phyloP scores from a whole-genome alignment of 257 asterid species.

The Gentiana dahurica region DNA sequence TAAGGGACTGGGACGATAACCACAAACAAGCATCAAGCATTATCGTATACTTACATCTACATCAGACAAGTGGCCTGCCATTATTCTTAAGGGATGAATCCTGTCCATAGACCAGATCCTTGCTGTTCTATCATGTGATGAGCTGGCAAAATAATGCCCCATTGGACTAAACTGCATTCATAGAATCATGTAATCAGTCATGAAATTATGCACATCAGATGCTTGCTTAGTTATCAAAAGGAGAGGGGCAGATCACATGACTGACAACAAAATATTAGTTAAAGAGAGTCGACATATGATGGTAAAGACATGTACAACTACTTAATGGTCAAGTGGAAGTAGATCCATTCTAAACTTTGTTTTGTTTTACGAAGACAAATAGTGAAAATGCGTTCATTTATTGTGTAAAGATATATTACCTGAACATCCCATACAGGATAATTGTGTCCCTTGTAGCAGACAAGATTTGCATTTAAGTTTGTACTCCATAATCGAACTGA shows the following conservation, averaged over 20 bases:
- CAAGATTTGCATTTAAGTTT: constrained; percentile 80
- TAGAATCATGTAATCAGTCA: neutral
- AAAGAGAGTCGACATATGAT: neutral
- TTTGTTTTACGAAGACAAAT: no score
- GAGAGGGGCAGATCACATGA: neutral
- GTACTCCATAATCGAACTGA: constrained; percentile 97
- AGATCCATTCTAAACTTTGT: no score
- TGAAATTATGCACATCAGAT: neutral
- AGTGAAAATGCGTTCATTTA: neutral
- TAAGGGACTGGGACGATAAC: no score
- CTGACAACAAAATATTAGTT: neutral
- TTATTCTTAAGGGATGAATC: constrained; percentile 80
- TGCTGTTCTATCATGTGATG: constrained; percentile 97
- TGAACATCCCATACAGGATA: constrained; percentile 99
- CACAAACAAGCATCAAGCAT: neutral
- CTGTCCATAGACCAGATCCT: constrained; percentile 95
- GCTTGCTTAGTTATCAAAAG: neutral
- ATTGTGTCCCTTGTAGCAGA: constrained; percentile 98
- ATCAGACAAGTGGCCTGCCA: constrained; percentile 99
- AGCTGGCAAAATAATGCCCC: constrained; percentile 98
- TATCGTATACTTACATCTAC: constrained; percentile 69
- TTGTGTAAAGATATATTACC: constrained; percentile 28
- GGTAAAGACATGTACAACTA: no score
- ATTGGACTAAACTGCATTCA: constrained; percentile 86
- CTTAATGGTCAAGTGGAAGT: no score